Conservation (phyloP, 176 grass and related monocot genomes). For the Echinochloa phyllopogon region DNA sequence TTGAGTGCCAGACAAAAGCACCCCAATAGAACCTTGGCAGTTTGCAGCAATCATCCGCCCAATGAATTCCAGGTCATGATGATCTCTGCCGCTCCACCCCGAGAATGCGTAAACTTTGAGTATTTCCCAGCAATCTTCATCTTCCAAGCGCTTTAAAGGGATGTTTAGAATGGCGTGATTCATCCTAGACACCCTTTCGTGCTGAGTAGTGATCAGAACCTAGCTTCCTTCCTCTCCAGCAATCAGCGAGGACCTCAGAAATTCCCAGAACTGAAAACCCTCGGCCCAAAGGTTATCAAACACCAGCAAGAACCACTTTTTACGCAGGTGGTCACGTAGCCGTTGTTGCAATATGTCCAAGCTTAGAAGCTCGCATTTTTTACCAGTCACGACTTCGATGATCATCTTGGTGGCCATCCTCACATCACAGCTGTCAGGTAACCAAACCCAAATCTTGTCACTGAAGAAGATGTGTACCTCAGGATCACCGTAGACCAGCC, state of each 20-base stretch:
- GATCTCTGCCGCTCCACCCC: background rate
- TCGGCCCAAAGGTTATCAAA: constrained; percentile 60
- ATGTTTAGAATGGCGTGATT: background rate
- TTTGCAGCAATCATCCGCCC: constrained; percentile 50
- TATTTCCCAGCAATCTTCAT: constrained; percentile 49
- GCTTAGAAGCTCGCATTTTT: constrained; percentile 36
- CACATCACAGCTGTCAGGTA: constrained; percentile 52
- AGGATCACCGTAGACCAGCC: constrained; percentile 24
- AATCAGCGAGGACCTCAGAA: constrained; percentile 33
- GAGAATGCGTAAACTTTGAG: constrained; percentile 26
- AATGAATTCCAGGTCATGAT: constrained; percentile 19
- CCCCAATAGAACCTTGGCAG: constrained; percentile 61
- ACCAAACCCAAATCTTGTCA: constrained; percentile 55
- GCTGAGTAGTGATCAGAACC: constrained; percentile 62
- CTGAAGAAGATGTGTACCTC: constrained; percentile 27
- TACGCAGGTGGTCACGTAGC: constrained; percentile 32
- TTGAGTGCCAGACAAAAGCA: constrained; percentile 50
- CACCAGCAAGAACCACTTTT: constrained; percentile 55
- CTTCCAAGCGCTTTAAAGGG: constrained; percentile 38
- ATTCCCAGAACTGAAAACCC: constrained; percentile 54
- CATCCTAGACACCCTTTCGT: constrained; percentile 34
- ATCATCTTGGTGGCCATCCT: constrained; percentile 47
- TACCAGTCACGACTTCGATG: constrained; percentile 33
- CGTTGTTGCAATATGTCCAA: constrained; percentile 49
- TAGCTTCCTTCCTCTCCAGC: constrained; percentile 42